Evolutionary conservation across 139 green algal species (phyloP).

Genomic region (Auxenochlorella pyrenoidosa): DNA sequence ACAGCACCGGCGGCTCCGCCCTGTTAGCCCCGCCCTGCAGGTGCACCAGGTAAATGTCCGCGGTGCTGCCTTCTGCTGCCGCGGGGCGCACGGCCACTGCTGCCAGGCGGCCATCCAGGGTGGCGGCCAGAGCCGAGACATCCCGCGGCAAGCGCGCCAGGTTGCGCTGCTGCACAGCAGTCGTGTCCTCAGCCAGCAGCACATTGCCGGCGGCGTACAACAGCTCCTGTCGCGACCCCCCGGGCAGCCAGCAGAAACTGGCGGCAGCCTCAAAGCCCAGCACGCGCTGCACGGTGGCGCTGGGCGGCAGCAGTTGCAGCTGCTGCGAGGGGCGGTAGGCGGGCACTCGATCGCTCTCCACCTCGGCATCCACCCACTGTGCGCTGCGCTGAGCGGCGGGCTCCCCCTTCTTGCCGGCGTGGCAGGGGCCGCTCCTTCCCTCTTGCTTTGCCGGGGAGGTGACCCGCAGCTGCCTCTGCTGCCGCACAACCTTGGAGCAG

Average conservation of each 20-base stretch:
- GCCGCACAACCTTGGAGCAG: neutral
- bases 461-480: conserved; percentile 14
- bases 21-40: neutral
- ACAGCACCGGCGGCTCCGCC: neutral
- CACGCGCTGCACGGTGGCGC: neutral
- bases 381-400: neutral
- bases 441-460: neutral
- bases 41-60: neutral
- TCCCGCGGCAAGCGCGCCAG: conserved; percentile 9
- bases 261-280: neutral
- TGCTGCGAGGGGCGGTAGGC: conserved; percentile 6
- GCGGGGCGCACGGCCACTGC: neutral
- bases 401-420: neutral
- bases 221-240: neutral
- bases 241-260: neutral
- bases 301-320: conserved; percentile 16
- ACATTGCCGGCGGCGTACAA: conserved; percentile 32
- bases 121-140: neutral
- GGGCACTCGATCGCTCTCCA: neutral
- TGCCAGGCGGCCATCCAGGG: neutral
- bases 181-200: conserved; percentile 42
- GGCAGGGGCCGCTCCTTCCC: neutral
- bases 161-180: conserved; percentile 2
- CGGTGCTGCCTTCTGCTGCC: neutral
- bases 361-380: conserved; percentile 14